Percentiles rank a stretch among this genome's conserved stretches.
Evolutionary conservation across 768 basidiomycete species (phyloP).

Genomic region (Xerocomellus amylosporus): DNA sequence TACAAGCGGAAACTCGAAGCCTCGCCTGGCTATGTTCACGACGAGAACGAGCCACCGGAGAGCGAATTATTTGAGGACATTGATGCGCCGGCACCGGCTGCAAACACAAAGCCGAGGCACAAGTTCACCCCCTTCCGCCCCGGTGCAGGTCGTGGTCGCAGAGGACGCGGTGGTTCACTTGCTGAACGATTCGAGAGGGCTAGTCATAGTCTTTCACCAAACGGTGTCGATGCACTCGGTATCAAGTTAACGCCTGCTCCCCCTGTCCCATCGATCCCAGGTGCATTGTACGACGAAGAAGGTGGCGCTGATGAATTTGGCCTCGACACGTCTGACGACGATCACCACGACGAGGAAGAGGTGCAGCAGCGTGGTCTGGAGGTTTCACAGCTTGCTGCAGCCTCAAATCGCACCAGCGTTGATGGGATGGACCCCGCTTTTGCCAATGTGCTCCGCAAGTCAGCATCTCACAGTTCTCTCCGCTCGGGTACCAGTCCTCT

Average conservation of each 20-base stretch:
- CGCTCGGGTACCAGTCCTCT: slow-evolving; percentile 55
- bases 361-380: slow-evolving; percentile 25
- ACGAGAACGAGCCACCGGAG: slow-evolving; percentile 38
- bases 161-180: slow-evolving; percentile 56
- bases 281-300: slow-evolving; percentile 26
- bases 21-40: slow-evolving; percentile 35
- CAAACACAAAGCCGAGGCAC: slow-evolving; percentile 35
- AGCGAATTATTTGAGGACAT: slow-evolving; percentile 49
- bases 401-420: slow-evolving; percentile 65
- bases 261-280: slow-evolving; percentile 35
- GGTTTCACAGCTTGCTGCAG: slow-evolving; percentile 37
- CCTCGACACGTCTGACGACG: slow-evolving; percentile 25
- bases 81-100: slow-evolving; percentile 34
- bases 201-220: slow-evolving; percentile 49
- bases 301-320: slow-evolving; percentile 18
- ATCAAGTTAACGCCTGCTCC: slow-evolving; percentile 27
- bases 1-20: slow-evolving; percentile 54
- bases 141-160: slow-evolving; percentile 41
- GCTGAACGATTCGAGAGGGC: slow-evolving; percentile 63
- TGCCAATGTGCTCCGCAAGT: slow-evolving; percentile 70
- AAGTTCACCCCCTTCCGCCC: slow-evolving; percentile 57
- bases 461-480: slow-evolving; percentile 41
- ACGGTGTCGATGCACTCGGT: slow-evolving; percentile 27
- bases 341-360: slow-evolving; percentile 23
- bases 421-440: slow-evolving; percentile 89